These are phyloP conservation scores for Claviceps africana DNA, from an alignment of 2,329 filamentous ascomycete species.

Conservation along the genomic window DNA sequence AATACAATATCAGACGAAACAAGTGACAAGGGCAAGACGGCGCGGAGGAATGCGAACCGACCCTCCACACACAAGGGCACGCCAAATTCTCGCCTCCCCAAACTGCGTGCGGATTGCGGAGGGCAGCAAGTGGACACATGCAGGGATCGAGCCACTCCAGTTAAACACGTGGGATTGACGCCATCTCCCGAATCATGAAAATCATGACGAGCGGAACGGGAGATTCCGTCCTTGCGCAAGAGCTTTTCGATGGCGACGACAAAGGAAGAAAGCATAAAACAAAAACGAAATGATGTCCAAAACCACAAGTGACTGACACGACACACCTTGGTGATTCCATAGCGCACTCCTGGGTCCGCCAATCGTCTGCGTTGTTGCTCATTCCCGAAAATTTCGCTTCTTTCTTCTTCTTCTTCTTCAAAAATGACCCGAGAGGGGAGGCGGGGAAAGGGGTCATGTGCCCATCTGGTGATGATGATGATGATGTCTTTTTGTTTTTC, in stretches of 20 bases:
- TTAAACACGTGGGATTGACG: not conserved
- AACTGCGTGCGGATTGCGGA: too few species aligned
- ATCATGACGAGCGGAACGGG: not conserved
- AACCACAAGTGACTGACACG: not conserved
- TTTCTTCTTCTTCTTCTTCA: too few species aligned
- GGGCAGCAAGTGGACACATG: not conserved
- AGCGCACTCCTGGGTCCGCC: conserved; percentile 2
- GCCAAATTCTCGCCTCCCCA: too few species aligned
- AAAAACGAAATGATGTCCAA: not conserved
- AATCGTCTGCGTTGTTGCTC: not conserved
- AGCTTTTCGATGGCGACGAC: not conserved
- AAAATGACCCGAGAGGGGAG: too few species aligned
- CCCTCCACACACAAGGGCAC: too few species aligned
- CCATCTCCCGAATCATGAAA: too few species aligned
- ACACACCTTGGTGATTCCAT: conserved; percentile 6
- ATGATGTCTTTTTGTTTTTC: not conserved
- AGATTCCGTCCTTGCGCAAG: not conserved
- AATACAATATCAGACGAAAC: too few species aligned
- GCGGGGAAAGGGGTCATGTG: too few species aligned
- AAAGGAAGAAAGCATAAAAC: not conserved
- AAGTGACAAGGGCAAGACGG: too few species aligned
- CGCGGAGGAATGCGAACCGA: too few species aligned
- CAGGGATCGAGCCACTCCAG: not conserved
- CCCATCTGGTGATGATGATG: too few species aligned
- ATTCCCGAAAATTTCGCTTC: conserved; percentile 1